Evolutionary conservation across 257 asterid genomes (phyloP).

Genomic region (Nicotiana paniculata): DNA sequence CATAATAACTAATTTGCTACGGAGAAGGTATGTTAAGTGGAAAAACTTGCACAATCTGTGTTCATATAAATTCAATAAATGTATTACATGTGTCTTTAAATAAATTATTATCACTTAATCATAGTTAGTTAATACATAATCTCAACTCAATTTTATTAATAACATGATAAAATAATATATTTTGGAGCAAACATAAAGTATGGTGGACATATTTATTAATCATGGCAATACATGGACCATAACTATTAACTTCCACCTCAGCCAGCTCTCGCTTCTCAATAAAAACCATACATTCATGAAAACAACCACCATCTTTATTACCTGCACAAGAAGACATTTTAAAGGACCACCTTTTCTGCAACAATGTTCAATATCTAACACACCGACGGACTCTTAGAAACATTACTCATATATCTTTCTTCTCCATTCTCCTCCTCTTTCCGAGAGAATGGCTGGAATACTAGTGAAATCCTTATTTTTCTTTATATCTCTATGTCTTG

Average conservation of each 20-base stretch:
- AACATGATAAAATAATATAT: too few species aligned
- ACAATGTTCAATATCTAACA: not conserved
- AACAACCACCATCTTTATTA: conserved; percentile 66
- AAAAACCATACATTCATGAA: conserved; percentile 35
- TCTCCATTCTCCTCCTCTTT: not conserved
- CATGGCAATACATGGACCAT: conserved; percentile 5
- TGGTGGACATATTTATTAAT: too few species aligned
- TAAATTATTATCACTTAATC: too few species aligned
- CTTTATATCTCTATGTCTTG: conserved; percentile 14
- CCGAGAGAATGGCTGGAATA: conserved; percentile 31
- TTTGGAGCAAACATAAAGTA: too few species aligned
- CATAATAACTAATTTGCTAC: too few species aligned
- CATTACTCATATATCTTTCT: not conserved
- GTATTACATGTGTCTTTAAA: too few species aligned
- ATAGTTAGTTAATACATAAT: too few species aligned
- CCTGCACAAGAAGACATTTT: conserved; percentile 27
- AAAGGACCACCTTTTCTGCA: not conserved
- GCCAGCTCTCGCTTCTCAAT: conserved; percentile 8
- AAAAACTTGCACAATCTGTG: too few species aligned
- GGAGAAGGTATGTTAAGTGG: too few species aligned
- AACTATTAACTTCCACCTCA: conserved; percentile 15
- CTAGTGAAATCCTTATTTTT: conserved; percentile 32
- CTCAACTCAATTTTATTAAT: too few species aligned
- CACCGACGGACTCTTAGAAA: not conserved
- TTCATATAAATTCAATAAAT: too few species aligned